phyloP scores from a whole-genome alignment of 306 rosid genomes.

The Begonia masoniana region DNA sequence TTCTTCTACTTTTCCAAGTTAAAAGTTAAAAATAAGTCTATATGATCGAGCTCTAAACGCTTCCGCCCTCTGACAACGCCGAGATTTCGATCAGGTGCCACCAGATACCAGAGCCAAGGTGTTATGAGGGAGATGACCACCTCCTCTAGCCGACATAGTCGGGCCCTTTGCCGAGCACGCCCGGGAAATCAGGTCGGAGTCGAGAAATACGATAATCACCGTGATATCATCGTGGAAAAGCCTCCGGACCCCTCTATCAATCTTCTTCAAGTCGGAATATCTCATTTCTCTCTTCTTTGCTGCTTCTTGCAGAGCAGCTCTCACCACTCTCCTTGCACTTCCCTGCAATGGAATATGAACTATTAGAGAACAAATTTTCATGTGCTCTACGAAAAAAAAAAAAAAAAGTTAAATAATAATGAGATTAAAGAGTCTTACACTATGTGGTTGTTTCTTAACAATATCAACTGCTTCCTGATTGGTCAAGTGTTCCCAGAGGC shows the following conservation, averaged over 20 bases:
- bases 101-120: slow-evolving; percentile 23
- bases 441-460: slow-evolving; percentile 58
- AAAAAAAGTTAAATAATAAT: background rate
- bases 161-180: slow-evolving; percentile 54
- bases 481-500: slow-evolving; percentile 89
- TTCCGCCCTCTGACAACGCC: background rate
- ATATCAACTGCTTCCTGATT: slow-evolving; percentile 86
- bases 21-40: too few relatives aligned
- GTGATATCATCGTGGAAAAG: slow-evolving; percentile 91
- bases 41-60: too few relatives aligned
- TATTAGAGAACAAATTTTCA: background rate
- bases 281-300: slow-evolving; percentile 94
- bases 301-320: slow-evolving; percentile 71
- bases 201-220: slow-evolving; percentile 61
- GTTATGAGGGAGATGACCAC: slow-evolving; percentile 31
- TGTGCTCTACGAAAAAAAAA: background rate
- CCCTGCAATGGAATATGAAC: slow-evolving; percentile 35
- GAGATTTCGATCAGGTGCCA: background rate
- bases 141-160: slow-evolving; percentile 52
- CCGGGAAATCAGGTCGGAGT: slow-evolving; percentile 61
- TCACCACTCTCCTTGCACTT: slow-evolving; percentile 71
- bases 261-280: slow-evolving; percentile 76
- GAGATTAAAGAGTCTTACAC: slow-evolving; percentile 32
- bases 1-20: too few relatives aligned
- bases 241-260: slow-evolving; percentile 82